Conservation (phyloP, 768 basidiomycete species). For the Scleroderma bovista region DNA sequence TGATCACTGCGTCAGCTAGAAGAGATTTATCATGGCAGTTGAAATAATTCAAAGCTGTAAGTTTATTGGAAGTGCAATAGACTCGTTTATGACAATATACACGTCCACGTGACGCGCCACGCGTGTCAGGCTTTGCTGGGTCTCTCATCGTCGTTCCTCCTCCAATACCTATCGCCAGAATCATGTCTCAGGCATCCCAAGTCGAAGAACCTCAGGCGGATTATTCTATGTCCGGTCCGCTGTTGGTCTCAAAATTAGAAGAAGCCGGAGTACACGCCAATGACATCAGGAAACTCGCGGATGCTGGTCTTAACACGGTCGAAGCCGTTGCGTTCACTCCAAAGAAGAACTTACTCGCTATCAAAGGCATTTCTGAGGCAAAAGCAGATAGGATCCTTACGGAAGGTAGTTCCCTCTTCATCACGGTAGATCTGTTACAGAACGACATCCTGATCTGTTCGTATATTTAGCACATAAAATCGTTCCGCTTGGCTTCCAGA, state of each 20-base stretch:
- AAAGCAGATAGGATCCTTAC: conserved; percentile 95
- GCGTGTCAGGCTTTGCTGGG: conserved; percentile 2
- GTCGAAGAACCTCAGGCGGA: conserved; percentile 45
- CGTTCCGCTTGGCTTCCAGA: conserved; percentile 95
- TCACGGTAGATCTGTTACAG: not conserved
- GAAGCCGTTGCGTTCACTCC: conserved; percentile 96
- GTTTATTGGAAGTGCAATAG: no score
- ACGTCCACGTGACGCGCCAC: conserved; percentile 30
- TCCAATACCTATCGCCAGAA: not conserved
- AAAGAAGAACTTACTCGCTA: conserved; percentile 83
- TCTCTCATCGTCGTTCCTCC: no score
- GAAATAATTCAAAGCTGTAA: no score
- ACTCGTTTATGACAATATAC: no score
- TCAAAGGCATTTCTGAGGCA: conserved; percentile 95
- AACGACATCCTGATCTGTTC: conserved; percentile 5
- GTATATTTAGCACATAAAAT: conserved; percentile 76
- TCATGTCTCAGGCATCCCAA: conserved; percentile 48
- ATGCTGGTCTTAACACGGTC: conserved; percentile 89
- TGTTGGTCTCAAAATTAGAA: conserved; percentile 79
- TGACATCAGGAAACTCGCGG: conserved; percentile 92
- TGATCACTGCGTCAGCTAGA: no score
- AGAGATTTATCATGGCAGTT: no score
- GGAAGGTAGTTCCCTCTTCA: conserved; percentile 59
- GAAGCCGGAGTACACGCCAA: conserved; percentile 85
- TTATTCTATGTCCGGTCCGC: conserved; percentile 64